These are phyloP conservation scores for Glebionis coronaria DNA, from an alignment of 129 eudicot genomes.

Conservation along the genomic window DNA sequence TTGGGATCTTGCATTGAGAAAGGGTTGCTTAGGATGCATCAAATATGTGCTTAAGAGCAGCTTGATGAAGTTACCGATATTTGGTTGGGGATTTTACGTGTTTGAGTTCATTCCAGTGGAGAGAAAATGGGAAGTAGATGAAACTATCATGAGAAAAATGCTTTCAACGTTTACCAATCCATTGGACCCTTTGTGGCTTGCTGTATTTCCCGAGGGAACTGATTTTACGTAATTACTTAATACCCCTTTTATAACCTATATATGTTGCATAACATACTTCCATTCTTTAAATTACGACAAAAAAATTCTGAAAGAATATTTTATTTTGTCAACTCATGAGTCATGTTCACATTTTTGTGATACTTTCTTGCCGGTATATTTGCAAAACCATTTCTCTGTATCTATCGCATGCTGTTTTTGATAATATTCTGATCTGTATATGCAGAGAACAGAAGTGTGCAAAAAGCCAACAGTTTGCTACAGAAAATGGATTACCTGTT, in stretches of 20 bases:
- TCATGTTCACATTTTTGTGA: conserved; percentile 11
- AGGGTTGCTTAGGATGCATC: conserved; percentile 70
- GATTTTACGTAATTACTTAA: conserved; percentile 63
- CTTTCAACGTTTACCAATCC: conserved; percentile 52
- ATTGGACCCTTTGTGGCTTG: conserved; percentile 75
- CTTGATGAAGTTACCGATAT: conserved; percentile 78
- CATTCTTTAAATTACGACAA: background rate
- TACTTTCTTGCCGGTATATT: conserved; percentile 7
- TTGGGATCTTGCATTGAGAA: conserved; percentile 82
- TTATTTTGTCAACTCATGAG: background rate
- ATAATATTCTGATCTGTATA: background rate
- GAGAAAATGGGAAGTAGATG: conserved; percentile 89
- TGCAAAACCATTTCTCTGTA: conserved; percentile 9
- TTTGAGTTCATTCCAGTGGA: conserved; percentile 85
- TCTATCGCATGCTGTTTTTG: conserved; percentile 6
- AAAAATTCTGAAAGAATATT: background rate
- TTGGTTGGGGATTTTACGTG: conserved; percentile 85
- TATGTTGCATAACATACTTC: background rate
- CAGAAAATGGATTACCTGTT: conserved; percentile 64
- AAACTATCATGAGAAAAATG: conserved; percentile 51
- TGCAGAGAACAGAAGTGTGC: conserved; percentile 67
- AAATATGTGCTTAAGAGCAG: conserved; percentile 82
- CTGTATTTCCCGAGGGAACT: conserved; percentile 91
- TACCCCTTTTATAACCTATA: conserved; percentile 10
- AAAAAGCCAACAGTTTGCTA: conserved; percentile 64